A percentile compares a stretch with the other conserved stretches of the same genome.
phyloP scores from a whole-genome alignment of 192 early-diverging fungal species.

The Polychytrium aggregatum region DNA sequence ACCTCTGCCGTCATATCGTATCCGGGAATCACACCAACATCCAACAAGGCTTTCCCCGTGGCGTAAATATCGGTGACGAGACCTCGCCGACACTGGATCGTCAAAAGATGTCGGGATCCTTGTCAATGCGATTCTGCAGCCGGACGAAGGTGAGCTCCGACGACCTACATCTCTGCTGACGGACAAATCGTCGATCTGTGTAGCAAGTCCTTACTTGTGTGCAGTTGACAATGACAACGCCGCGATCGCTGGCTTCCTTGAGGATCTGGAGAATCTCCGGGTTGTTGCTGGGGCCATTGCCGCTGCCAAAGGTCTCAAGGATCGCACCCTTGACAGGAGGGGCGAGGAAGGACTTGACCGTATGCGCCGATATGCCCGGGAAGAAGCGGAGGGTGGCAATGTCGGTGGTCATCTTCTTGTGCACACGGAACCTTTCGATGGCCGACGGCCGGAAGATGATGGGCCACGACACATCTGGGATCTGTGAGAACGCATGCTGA shows the following conservation, averaged over 20 bases:
- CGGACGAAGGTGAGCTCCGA: no score
- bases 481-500: no score
- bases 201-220: constrained; percentile 69
- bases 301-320: constrained; percentile 92
- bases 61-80: constrained; percentile 85
- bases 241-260: constrained; percentile 76
- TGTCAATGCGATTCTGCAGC: no score
- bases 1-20: constrained; percentile 86
- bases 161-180: no score
- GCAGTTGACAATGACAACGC: constrained; percentile 94
- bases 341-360: constrained; percentile 75
- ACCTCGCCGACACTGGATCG: constrained; percentile 50
- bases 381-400: constrained; percentile 85
- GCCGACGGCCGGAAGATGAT: constrained; percentile 74
- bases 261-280: constrained; percentile 74
- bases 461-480: constrained; percentile 76
- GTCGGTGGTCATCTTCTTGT: constrained; percentile 74
- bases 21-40: constrained; percentile 75
- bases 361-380: constrained; percentile 83
- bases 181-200: no score
- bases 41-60: constrained; percentile 74
- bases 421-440: constrained; percentile 72
- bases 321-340: constrained; percentile 84
- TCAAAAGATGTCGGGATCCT: no score
- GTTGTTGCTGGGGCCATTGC: constrained; percentile 88